Conservation (phyloP, 257 asterid genomes). For the Nicotiana undulata region DNA sequence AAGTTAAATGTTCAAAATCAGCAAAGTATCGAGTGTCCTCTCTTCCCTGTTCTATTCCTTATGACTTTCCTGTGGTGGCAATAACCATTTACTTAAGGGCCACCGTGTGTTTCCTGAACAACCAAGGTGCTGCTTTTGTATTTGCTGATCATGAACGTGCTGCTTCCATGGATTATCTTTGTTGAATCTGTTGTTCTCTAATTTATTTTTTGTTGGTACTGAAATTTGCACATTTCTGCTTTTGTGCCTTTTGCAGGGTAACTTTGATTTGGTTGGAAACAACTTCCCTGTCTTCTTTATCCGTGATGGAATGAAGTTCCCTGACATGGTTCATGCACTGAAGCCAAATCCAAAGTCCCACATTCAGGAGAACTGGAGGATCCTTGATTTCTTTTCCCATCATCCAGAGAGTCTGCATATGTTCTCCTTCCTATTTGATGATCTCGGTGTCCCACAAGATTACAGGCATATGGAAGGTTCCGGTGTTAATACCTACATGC, state of each 20-base stretch:
- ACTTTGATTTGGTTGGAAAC: constrained; percentile 96
- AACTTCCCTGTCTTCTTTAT: constrained; percentile 88
- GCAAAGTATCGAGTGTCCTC: neutral
- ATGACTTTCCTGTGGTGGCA: neutral
- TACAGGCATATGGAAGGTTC: constrained; percentile 97
- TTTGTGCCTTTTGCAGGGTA: constrained; percentile 43
- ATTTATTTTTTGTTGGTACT: neutral
- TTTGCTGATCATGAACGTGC: neutral
- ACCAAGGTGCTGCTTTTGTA: neutral
- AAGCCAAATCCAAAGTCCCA: constrained; percentile 95
- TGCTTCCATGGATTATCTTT: neutral
- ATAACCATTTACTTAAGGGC: neutral
- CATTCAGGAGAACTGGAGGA: constrained; percentile 94
- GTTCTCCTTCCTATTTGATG: constrained; percentile 87
- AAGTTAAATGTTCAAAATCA: neutral
- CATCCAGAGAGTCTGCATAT: constrained; percentile 84
- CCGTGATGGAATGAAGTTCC: constrained; percentile 93
- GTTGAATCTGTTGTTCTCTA: neutral
- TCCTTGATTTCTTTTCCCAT: constrained; percentile 88
- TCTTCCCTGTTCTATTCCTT: neutral
- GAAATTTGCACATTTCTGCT: neutral
- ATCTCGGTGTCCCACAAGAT: constrained; percentile 85
- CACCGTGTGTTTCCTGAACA: neutral
- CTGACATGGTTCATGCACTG: constrained; percentile 81
- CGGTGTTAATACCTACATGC: constrained; percentile 82